These are phyloP conservation scores for Syzygium malaccense DNA, from an alignment of 441 rosid species.

Conservation along the genomic window DNA sequence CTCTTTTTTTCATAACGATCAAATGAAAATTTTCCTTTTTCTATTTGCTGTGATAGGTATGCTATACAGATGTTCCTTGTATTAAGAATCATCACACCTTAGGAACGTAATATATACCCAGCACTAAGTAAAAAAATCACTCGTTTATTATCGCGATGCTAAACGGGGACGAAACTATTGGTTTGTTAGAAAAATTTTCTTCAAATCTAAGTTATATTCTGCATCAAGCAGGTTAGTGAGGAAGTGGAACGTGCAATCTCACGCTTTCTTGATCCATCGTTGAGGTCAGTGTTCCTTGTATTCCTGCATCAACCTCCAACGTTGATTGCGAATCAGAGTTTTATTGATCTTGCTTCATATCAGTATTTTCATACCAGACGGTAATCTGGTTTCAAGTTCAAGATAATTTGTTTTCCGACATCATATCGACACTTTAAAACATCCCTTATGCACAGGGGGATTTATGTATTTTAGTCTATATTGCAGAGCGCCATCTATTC, in stretches of 20 bases:
- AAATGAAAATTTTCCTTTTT: neutral
- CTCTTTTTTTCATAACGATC: neutral
- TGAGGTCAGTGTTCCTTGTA: constrained; percentile 29
- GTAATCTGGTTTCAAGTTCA: neutral
- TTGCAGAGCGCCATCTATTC: constrained; percentile 20
- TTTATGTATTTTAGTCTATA: neutral
- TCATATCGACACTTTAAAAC: neutral
- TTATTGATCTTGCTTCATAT: neutral
- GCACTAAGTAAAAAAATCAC: neutral
- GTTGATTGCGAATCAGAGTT: neutral
- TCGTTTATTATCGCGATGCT: neutral
- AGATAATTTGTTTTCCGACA: neutral
- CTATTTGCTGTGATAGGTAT: neutral
- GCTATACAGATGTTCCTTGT: neutral
- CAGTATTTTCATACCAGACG: neutral
- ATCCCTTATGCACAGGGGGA: neutral
- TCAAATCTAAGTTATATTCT: neutral
- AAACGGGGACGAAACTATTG: neutral
- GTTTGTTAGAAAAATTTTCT: neutral
- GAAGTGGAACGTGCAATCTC: constrained; percentile 29
- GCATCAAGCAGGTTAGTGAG: constrained; percentile 43
- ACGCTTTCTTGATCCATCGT: constrained; percentile 6
- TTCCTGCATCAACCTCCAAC: neutral
- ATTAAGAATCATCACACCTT: neutral
- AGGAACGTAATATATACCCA: neutral